Percentiles rank a stretch among this genome's conserved stretches.
Conservation (phyloP, 129 eudicot genomes). For the Pulicaria dysenterica region DNA sequence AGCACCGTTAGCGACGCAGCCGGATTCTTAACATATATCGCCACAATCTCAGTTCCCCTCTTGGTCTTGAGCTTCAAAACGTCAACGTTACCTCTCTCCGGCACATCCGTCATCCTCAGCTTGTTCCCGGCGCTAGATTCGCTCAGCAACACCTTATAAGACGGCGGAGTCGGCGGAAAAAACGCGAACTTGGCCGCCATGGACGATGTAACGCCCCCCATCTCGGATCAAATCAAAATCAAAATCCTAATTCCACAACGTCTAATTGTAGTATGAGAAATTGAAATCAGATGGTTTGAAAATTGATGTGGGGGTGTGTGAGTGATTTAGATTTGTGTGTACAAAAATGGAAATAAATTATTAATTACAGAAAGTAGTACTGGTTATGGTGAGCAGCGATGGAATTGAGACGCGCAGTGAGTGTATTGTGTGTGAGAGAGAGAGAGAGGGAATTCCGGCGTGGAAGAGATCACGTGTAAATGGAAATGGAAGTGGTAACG, state of each 20-base stretch:
- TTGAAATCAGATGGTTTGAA: background rate
- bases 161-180: conserved; percentile 91
- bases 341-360: background rate
- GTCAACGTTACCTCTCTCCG: conserved; percentile 79
- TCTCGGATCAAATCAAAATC: conserved; percentile 26
- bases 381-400: conserved; percentile 23
- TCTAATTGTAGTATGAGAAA: background rate
- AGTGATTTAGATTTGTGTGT: conserved; percentile 22
- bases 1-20: conserved; percentile 65
- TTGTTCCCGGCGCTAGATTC: conserved; percentile 41
- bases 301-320: conserved; percentile 21
- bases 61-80: conserved; percentile 74
- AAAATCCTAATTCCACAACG: background rate
- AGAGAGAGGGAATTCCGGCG: conserved; percentile 68
- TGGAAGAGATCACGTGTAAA: conserved; percentile 63
- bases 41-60: conserved; percentile 66
- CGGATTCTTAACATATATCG: conserved; percentile 74
- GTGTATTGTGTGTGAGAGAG: conserved; percentile 39
- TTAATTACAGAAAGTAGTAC: background rate
- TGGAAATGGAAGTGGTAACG: background rate
- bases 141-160: conserved; percentile 59
- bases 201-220: conserved; percentile 91
- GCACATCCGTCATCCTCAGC: conserved; percentile 70
- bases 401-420: conserved; percentile 2
- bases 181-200: conserved; percentile 93